Conservation (phyloP, 176 grass and related monocot species). For the Lolium rigidum region DNA sequence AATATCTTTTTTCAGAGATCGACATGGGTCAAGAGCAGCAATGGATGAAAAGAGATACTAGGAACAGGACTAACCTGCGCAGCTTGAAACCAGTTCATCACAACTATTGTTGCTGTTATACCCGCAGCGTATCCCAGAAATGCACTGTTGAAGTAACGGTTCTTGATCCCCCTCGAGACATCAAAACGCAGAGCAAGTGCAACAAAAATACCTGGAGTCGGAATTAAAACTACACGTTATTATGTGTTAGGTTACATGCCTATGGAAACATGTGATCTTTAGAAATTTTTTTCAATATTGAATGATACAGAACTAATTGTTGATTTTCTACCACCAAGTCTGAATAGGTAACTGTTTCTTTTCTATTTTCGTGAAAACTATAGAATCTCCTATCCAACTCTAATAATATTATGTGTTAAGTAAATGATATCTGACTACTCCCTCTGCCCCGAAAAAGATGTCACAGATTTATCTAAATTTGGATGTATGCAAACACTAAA, state of each 20-base stretch:
- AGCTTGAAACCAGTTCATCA: conserved; percentile 99
- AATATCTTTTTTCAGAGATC: neutral
- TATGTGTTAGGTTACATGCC: conserved; percentile 1
- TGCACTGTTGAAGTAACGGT: conserved; percentile 77
- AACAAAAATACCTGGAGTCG: conserved; percentile 78
- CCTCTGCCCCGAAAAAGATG: too few relatives aligned
- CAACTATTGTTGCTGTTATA: conserved; percentile 70
- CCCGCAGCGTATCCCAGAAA: conserved; percentile 80
- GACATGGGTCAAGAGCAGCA: neutral
- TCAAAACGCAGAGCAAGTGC: conserved; percentile 92
- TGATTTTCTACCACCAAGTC: neutral
- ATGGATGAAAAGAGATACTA: neutral
- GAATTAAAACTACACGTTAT: conserved; percentile 12
- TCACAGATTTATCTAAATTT: too few relatives aligned
- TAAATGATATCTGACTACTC: too few relatives aligned
- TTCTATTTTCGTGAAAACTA: neutral
- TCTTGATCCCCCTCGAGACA: conserved; percentile 76
- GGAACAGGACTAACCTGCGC: conserved; percentile 62
- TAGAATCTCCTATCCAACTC: neutral
- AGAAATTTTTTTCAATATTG: neutral
- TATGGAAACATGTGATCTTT: neutral
- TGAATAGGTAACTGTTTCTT: neutral
- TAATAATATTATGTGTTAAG: neutral
- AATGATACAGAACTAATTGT: neutral
- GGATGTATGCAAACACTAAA: too few relatives aligned